These are phyloP conservation scores for Metarhizium album DNA, from an alignment of 2,329 filamentous ascomycete species.

Conservation along the genomic window DNA sequence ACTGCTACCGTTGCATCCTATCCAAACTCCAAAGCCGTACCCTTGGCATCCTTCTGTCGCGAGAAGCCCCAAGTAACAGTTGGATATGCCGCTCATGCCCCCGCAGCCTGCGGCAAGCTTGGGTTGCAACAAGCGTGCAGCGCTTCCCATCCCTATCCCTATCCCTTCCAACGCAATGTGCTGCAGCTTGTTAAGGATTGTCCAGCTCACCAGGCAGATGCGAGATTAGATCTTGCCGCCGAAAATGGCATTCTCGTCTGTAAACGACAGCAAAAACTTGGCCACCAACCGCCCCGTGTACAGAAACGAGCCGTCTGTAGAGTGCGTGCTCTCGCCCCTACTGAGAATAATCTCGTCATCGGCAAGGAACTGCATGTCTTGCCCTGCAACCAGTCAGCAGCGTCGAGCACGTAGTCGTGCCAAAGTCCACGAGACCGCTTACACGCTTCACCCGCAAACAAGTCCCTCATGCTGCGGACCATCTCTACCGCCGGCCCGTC, in stretches of 20 bases:
- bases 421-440: conserved; percentile 19
- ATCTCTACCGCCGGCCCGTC: conserved; percentile 35
- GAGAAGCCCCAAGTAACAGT: not conserved
- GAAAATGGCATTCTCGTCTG: conserved; percentile 37
- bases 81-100: too few relatives aligned
- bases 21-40: not conserved
- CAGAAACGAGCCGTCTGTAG: conserved; percentile 35
- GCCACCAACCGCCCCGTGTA: conserved; percentile 43
- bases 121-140: not conserved
- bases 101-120: not conserved
- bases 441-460: conserved; percentile 36
- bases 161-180: too few relatives aligned
- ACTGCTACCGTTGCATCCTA: not conserved
- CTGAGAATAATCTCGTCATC: conserved; percentile 36
- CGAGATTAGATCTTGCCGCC: conserved; percentile 17
- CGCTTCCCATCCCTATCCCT: not conserved
- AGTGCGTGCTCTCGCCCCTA: conserved; percentile 33
- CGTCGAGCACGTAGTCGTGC: not conserved
- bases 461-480: conserved; percentile 31
- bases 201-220: not conserved
- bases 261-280: conserved; percentile 45
- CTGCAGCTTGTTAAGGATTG: not conserved
- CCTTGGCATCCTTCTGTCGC: not conserved
- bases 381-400: conserved; percentile 17
- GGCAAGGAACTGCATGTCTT: conserved; percentile 30